Conservation (phyloP, 495 filamentous ascomycete genomes). For the Podospora conica region DNA sequence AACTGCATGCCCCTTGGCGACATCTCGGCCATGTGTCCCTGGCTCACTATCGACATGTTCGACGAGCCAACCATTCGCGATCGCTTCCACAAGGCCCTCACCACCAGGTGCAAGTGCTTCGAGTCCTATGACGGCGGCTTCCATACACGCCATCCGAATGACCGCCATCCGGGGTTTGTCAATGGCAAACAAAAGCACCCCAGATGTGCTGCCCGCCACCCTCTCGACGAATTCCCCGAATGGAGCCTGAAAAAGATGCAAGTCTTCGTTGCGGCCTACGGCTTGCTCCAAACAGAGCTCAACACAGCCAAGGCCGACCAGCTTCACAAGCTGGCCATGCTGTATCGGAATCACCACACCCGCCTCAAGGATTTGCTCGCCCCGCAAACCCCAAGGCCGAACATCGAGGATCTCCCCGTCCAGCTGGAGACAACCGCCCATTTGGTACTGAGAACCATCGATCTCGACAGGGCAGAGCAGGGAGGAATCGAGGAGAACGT, state of each 20-base stretch:
- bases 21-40: neutral
- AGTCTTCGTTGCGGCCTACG: constrained; percentile 9
- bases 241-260: constrained; percentile 6
- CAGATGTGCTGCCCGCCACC: neutral
- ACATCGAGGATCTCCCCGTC: constrained; percentile 7
- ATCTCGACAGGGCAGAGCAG: neutral
- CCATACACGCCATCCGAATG: too few relatives aligned
- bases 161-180: too few relatives aligned
- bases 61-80: neutral
- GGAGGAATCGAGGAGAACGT: neutral
- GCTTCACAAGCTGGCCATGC: constrained; percentile 2
- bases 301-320: constrained; percentile 10
- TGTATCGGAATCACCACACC: constrained; percentile 6
- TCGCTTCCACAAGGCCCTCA: neutral
- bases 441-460: constrained; percentile 1
- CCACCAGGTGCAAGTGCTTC: neutral
- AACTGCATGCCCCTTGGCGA: neutral
- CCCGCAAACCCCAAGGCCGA: constrained; percentile 15
- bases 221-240: neutral
- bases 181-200: neutral
- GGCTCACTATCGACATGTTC: neutral
- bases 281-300: constrained; percentile 2
- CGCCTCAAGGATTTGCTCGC: constrained; percentile 8
- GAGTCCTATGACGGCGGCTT: neutral
- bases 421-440: constrained; percentile 3